A percentile compares a stretch with the other conserved stretches of the same genome.
Conservation (phyloP, 768 basidiomycete species). For the Suillus fuscotomentosus region DNA sequence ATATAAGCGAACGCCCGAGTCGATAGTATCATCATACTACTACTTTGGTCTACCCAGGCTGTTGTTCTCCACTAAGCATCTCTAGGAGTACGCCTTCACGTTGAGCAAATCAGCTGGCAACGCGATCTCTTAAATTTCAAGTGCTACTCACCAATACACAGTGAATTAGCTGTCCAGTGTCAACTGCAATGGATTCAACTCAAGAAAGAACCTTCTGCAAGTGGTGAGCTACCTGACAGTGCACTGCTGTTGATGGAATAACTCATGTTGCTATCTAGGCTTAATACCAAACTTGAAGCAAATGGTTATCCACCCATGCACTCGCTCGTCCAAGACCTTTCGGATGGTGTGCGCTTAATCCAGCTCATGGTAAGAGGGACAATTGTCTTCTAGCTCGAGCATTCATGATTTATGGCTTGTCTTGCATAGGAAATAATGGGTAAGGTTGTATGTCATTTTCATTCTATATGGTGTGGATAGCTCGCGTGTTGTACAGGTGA, state of each 20-base stretch:
- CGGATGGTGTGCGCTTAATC: slow-evolving; percentile 93
- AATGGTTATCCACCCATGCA: slow-evolving; percentile 85
- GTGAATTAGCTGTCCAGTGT: background rate
- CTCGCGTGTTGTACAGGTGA: slow-evolving; percentile 52
- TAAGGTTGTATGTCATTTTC: slow-evolving; percentile 25
- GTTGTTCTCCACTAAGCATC: background rate
- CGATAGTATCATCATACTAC: background rate
- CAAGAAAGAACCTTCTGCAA: slow-evolving; percentile 89
- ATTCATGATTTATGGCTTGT: slow-evolving; percentile 8
- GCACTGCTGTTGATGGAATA: slow-evolving; percentile 3
- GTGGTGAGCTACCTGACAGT: slow-evolving; percentile 52
- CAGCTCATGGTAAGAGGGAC: slow-evolving; percentile 76
- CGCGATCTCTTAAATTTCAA: background rate
- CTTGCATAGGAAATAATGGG: slow-evolving; percentile 91
- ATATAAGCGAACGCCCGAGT: background rate
- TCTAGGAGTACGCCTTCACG: background rate
- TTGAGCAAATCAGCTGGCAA: background rate
- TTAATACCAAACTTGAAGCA: slow-evolving; percentile 91
- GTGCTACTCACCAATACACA: background rate
- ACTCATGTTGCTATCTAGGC: slow-evolving; percentile 48
- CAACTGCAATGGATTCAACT: slow-evolving; percentile 29
- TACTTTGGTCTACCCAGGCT: background rate
- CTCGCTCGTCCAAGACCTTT: slow-evolving; percentile 87
- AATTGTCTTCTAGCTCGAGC: slow-evolving; percentile 1
- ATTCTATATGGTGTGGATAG: background rate